phyloP scores from a whole-genome alignment of 1,284 basidiomycete species.

The Fomes fomentarius region DNA sequence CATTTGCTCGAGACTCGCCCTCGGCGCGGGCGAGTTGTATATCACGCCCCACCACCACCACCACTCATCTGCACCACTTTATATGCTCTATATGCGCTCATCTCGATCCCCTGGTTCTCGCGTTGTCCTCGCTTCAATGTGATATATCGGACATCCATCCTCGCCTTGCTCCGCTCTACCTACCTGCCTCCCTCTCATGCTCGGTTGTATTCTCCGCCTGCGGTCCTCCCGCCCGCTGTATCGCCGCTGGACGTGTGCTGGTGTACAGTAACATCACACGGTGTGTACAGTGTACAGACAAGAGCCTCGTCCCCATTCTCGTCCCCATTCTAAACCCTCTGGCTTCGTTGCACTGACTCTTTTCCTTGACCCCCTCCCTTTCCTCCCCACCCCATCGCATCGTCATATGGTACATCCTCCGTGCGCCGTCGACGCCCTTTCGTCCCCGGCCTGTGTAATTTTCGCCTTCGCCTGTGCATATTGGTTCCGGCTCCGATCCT shows the following conservation, averaged over 20 bases:
- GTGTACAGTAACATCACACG: neutral
- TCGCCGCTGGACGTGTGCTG: slow-evolving; percentile 20
- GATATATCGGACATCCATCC: slow-evolving; percentile 10
- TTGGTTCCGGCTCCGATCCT: neutral
- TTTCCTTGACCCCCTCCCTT: neutral
- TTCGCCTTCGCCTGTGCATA: slow-evolving; percentile 19
- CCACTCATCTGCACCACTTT: neutral
- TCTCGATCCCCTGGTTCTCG: slow-evolving; percentile 2
- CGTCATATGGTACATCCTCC: neutral
- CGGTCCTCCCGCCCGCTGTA: slow-evolving; percentile 16
- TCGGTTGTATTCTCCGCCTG: neutral
- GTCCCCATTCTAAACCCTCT: neutral
- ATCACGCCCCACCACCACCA: neutral
- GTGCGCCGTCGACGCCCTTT: slow-evolving; percentile 6
- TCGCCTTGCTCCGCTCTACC: neutral
- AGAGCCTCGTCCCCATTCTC: neutral
- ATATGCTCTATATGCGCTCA: slow-evolving; percentile 2
- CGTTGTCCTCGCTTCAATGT: slow-evolving; percentile 16
- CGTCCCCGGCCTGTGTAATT: slow-evolving; percentile 4
- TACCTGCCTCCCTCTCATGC: neutral
- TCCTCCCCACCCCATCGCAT: neutral
- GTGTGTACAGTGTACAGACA: neutral
- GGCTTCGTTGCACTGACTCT: neutral
- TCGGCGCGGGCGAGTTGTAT: too few species aligned
- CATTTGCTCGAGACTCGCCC: too few species aligned